These are phyloP conservation scores for Aureobasidium leucospermi DNA, from an alignment of 2,329 filamentous ascomycete species.

Conservation along the genomic window DNA sequence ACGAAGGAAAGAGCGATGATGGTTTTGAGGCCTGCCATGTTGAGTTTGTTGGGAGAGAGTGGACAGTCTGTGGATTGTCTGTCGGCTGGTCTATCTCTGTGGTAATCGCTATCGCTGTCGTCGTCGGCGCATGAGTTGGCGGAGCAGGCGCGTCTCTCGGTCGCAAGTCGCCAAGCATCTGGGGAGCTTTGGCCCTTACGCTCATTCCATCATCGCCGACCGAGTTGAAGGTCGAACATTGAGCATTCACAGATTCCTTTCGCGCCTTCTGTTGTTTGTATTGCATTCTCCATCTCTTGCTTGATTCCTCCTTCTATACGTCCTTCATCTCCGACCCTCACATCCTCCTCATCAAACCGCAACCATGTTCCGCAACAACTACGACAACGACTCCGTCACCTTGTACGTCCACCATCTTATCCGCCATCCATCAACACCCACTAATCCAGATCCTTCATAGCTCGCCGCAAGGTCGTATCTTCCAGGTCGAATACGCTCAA, in stretches of 20 bases:
- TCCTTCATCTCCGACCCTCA: slow-evolving; percentile 11
- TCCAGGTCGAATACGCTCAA: slow-evolving; percentile 98
- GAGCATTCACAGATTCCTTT: neutral
- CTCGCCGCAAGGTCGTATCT: slow-evolving; percentile 98
- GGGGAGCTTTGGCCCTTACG: slow-evolving; percentile 8
- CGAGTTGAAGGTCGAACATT: neutral
- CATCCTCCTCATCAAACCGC: slow-evolving; percentile 17
- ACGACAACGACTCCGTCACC: slow-evolving; percentile 99
- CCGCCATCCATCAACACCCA: neutral
- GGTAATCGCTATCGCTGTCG: neutral
- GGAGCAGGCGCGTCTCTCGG: neutral
- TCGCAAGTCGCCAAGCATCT: slow-evolving; percentile 3
- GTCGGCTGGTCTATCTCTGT: neutral
- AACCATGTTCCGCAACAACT: slow-evolving; percentile 99
- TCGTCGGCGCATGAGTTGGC: neutral
- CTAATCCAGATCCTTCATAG: slow-evolving; percentile 42
- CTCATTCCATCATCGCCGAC: slow-evolving; percentile 8
- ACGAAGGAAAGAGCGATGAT: slow-evolving; percentile 98
- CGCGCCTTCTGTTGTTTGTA: neutral
- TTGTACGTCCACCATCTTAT: slow-evolving; percentile 59
- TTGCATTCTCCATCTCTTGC: neutral
- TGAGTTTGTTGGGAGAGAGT: neutral
- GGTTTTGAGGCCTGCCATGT: slow-evolving; percentile 87
- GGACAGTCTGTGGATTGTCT: neutral
- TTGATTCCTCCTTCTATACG: slow-evolving; percentile 2